phyloP scores from a whole-genome alignment of 2,329 filamentous ascomycete genomes.

The Phialophora tarda region DNA sequence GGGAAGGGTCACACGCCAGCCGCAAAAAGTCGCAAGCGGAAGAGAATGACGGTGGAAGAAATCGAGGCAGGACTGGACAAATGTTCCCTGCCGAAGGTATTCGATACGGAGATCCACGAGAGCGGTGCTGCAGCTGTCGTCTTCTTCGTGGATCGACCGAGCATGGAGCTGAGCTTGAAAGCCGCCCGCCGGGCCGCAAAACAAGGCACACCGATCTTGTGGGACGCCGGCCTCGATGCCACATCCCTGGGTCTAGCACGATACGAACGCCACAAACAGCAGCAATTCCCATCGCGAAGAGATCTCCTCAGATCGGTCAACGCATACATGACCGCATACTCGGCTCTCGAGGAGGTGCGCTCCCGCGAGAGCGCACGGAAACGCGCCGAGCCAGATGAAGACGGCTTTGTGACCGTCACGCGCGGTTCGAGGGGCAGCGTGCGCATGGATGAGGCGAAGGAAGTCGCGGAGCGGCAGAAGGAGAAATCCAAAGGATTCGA shows the following conservation, averaged over 20 bases:
- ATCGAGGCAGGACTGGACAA: slow-evolving; percentile 62
- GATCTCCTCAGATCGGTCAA: slow-evolving; percentile 77
- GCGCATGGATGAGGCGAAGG: slow-evolving; percentile 71
- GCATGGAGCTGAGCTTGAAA: slow-evolving; percentile 76
- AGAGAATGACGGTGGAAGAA: slow-evolving; percentile 57
- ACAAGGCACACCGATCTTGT: slow-evolving; percentile 69
- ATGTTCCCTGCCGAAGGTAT: slow-evolving; percentile 70
- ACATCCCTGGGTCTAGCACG: slow-evolving; percentile 57
- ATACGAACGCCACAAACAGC: slow-evolving; percentile 69
- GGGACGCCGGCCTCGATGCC: slow-evolving; percentile 64
- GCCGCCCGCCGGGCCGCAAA: slow-evolving; percentile 69
- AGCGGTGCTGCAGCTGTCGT: slow-evolving; percentile 82
- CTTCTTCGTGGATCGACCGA: slow-evolving; percentile 80
- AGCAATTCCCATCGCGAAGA: slow-evolving; percentile 71
- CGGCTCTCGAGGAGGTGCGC: slow-evolving; percentile 69
- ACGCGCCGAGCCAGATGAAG: slow-evolving; percentile 84
- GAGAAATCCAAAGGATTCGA: slow-evolving; percentile 69
- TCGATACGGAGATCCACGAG: slow-evolving; percentile 71
- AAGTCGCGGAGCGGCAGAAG: slow-evolving; percentile 61
- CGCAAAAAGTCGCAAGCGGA: slow-evolving; percentile 59
- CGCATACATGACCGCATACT: slow-evolving; percentile 82
- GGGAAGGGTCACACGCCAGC: slow-evolving; percentile 28
- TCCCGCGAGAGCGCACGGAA: slow-evolving; percentile 65
- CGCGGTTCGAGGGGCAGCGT: slow-evolving; percentile 76
- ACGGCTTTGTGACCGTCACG: slow-evolving; percentile 92